A percentile compares a stretch with the other conserved stretches of the same genome.
Conservation (phyloP, 2,329 filamentous ascomycete genomes). For the Diaporthe aspalathi region DNA sequence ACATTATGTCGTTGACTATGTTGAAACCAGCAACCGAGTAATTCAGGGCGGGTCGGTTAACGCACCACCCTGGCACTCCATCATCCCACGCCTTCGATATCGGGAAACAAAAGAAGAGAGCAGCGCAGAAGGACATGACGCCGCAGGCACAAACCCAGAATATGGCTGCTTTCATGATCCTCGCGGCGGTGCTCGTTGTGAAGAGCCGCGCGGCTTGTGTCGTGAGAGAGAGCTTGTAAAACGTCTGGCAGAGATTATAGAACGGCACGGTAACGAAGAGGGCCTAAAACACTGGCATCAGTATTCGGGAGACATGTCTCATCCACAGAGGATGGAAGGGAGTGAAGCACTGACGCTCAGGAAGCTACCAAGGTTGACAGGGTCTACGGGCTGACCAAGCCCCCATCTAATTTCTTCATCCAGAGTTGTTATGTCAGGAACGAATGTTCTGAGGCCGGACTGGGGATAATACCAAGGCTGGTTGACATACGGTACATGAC, state of each 20-base stretch:
- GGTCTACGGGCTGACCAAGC: constrained; percentile 37
- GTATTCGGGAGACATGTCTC: no score
- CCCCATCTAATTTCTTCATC: constrained; percentile 42
- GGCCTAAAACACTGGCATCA: constrained; percentile 31
- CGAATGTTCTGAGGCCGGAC: no score
- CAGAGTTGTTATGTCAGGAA: not conserved
- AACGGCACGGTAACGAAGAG: constrained; percentile 45
- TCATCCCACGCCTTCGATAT: constrained; percentile 42
- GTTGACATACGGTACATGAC: constrained; percentile 41
- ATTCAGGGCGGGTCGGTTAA: constrained; percentile 42
- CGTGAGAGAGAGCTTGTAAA: constrained; percentile 47
- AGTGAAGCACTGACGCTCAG: constrained; percentile 35
- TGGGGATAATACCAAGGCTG: not conserved
- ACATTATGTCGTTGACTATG: constrained; percentile 46
- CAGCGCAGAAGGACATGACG: constrained; percentile 44
- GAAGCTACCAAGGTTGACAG: constrained; percentile 18
- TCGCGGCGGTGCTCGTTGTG: constrained; percentile 41
- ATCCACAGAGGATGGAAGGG: not conserved
- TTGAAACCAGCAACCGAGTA: constrained; percentile 47
- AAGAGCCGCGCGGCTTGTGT: constrained; percentile 46
- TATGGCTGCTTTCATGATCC: constrained; percentile 42
- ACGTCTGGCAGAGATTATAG: constrained; percentile 44
- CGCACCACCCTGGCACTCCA: constrained; percentile 40
- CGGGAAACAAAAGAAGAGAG: constrained; percentile 45
- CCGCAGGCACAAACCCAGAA: constrained; percentile 44